Evolutionary conservation across 1,284 basidiomycete species (phyloP).

Genomic region (Apiotrichum gracile): DNA sequence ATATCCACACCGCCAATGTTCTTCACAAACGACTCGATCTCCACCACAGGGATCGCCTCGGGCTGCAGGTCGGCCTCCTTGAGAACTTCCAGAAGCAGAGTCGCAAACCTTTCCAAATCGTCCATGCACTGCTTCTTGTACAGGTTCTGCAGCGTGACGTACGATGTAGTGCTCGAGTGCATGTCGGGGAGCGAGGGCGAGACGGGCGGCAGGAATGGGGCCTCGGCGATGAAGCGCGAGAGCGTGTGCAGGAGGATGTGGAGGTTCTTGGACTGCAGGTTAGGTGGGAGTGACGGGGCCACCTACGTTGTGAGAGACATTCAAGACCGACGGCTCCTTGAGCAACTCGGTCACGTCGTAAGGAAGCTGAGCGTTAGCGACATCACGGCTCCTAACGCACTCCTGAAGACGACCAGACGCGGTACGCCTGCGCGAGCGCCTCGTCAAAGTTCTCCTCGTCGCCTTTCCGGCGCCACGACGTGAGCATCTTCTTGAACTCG

Average conservation of each 20-base stretch:
- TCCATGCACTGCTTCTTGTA: slow-evolving; percentile 40
- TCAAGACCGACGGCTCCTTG: slow-evolving; percentile 54
- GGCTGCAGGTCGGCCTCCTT: slow-evolving; percentile 28
- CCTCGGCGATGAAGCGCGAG: slow-evolving; percentile 51
- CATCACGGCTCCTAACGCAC: too few relatives aligned
- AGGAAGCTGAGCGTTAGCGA: slow-evolving; percentile 54
- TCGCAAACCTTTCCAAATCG: slow-evolving; percentile 37
- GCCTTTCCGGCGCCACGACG: slow-evolving; percentile 50
- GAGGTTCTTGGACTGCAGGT: slow-evolving; percentile 58
- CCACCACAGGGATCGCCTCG: slow-evolving; percentile 50
- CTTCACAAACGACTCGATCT: slow-evolving; percentile 79
- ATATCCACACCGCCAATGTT: slow-evolving; percentile 78
- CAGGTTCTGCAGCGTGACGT: slow-evolving; percentile 50
- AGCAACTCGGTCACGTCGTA: slow-evolving; percentile 62
- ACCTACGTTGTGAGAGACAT: slow-evolving; percentile 44
- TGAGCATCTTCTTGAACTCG: slow-evolving; percentile 61
- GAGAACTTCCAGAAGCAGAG: slow-evolving; percentile 37
- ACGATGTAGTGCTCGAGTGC: slow-evolving; percentile 81
- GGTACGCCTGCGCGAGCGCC: slow-evolving; percentile 72
- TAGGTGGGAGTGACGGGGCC: fast-evolving
- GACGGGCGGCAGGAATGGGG: slow-evolving; percentile 55
- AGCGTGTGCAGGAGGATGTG: slow-evolving; percentile 81
- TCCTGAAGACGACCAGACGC: slow-evolving; percentile 62
- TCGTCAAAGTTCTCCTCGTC: slow-evolving; percentile 98
- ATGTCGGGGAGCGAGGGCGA: slow-evolving; percentile 82